Percentiles rank a stretch among this genome's conserved stretches.
Evolutionary conservation across 176 grass and related monocot genomes (phyloP).

Genomic region (Eleusine indica): DNA sequence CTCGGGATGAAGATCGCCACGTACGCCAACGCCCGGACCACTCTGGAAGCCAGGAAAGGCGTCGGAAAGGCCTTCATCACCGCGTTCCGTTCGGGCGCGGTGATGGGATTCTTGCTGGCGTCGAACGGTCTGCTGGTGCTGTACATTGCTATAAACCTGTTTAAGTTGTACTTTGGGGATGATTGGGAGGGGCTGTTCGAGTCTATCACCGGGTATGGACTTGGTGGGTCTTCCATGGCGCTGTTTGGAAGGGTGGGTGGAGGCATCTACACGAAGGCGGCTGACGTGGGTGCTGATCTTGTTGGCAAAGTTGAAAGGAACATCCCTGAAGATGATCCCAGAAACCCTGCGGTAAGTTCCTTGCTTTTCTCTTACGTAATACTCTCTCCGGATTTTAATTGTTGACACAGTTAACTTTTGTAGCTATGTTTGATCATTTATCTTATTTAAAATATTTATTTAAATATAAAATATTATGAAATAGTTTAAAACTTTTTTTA

Average conservation of each 20-base stretch:
- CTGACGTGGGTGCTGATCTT: constrained; percentile 57
- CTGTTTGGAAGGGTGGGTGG: constrained; percentile 64
- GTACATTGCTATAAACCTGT: constrained; percentile 51
- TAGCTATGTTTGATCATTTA: too few relatives aligned
- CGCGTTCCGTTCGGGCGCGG: constrained; percentile 54
- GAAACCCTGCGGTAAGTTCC: constrained; percentile 56
- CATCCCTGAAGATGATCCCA: constrained; percentile 70
- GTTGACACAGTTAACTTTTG: too few relatives aligned
- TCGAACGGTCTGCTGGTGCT: constrained; percentile 57
- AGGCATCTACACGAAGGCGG: constrained; percentile 62
- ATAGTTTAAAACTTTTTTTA: too few relatives aligned
- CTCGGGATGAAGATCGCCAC: constrained; percentile 67
- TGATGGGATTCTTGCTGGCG: constrained; percentile 59
- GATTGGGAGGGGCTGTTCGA: constrained; percentile 67
- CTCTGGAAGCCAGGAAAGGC: constrained; percentile 56
- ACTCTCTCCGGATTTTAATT: neutral
- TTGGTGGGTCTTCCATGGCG: constrained; percentile 62
- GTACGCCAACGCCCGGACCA: constrained; percentile 57
- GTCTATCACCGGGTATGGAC: constrained; percentile 61
- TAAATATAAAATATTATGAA: too few relatives aligned
- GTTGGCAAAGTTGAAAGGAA: constrained; percentile 66
- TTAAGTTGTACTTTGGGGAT: constrained; percentile 54
- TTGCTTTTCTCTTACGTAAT: neutral
- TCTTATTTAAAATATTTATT: too few relatives aligned
- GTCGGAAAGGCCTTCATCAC: constrained; percentile 56